Evolutionary conservation across 805 yeast genomes (phyloP).

Genomic region (Schizosaccharomyces cryophilus): DNA sequence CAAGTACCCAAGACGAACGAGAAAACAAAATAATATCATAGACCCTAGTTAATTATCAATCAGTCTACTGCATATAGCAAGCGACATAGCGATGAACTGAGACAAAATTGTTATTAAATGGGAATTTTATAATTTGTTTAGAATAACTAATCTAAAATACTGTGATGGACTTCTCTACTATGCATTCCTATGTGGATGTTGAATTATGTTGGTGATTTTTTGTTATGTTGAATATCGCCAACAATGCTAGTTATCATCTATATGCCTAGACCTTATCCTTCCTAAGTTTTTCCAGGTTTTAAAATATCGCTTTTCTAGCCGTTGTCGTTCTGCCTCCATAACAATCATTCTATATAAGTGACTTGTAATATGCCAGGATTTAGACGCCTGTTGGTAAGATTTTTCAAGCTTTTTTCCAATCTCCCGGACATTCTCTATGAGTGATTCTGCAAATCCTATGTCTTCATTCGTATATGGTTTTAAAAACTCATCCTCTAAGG

Average conservation of each 20-base stretch:
- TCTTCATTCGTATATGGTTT: neutral
- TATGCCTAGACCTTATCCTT: neutral
- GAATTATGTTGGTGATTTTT: too few species aligned
- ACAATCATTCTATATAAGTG: neutral
- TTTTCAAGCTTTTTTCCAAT: neutral
- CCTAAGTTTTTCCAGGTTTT: neutral
- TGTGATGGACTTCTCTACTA: too few species aligned
- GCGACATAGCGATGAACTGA: too few species aligned
- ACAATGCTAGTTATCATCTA: neutral
- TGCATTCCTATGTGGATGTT: too few species aligned
- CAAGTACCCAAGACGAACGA: neutral
- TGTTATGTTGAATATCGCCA: too few species aligned
- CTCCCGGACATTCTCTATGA: neutral
- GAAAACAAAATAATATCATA: neutral
- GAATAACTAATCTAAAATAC: too few species aligned
- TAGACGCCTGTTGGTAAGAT: neutral
- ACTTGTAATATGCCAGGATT: neutral
- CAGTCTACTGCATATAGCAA: too few species aligned
- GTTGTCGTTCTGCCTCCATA: neutral
- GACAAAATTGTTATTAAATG: too few species aligned
- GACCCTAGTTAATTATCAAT: too few species aligned
- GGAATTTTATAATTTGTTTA: too few species aligned
- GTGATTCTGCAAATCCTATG: neutral
- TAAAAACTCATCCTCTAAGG: neutral
- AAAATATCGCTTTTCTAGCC: neutral